These are phyloP conservation scores for Trichoderma oligosporum DNA, from an alignment of 2,329 filamentous ascomycete genomes.

Conservation along the genomic window DNA sequence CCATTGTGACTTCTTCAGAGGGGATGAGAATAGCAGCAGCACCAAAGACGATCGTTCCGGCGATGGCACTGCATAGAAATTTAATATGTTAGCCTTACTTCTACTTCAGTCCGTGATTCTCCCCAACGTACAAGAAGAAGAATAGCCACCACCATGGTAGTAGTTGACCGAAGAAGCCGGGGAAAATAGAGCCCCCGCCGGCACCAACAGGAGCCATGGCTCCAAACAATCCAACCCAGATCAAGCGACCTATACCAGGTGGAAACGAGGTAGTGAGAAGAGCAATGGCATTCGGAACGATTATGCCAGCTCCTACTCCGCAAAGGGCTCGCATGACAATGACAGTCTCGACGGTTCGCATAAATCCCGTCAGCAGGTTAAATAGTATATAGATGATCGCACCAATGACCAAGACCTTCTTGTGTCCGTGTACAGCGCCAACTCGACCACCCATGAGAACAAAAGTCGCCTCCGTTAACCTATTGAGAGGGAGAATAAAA, in stretches of 20 bases:
- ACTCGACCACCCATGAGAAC: conserved; percentile 7
- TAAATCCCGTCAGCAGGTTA: conserved; percentile 3
- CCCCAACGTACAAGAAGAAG: conserved; percentile 13
- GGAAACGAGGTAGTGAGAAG: conserved; percentile 8
- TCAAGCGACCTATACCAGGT: not conserved
- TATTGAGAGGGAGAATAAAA: not conserved
- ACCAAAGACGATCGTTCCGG: not conserved
- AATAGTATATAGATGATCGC: not conserved
- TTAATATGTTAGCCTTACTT: not conserved
- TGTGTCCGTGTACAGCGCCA: conserved; percentile 5
- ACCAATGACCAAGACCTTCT: conserved; percentile 7
- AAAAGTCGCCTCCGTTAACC: conserved; percentile 6
- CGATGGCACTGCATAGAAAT: not conserved
- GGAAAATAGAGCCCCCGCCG: conserved; percentile 1
- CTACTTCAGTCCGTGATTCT: not conserved
- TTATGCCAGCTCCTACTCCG: conserved; percentile 12
- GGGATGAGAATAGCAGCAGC: conserved; percentile 3
- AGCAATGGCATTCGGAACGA: conserved; percentile 12
- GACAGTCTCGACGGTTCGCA: conserved; percentile 3
- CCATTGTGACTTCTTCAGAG: conserved; percentile 7
- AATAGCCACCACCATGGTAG: conserved; percentile 17
- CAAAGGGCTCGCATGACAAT: conserved; percentile 10
- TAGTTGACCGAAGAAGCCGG: conserved; percentile 12
- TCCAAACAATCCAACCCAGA: conserved; percentile 12
- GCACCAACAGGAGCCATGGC: conserved; percentile 10